These are phyloP conservation scores for Melaleuca alternifolia DNA, from an alignment of 345 rosid genomes.

Conservation along the genomic window DNA sequence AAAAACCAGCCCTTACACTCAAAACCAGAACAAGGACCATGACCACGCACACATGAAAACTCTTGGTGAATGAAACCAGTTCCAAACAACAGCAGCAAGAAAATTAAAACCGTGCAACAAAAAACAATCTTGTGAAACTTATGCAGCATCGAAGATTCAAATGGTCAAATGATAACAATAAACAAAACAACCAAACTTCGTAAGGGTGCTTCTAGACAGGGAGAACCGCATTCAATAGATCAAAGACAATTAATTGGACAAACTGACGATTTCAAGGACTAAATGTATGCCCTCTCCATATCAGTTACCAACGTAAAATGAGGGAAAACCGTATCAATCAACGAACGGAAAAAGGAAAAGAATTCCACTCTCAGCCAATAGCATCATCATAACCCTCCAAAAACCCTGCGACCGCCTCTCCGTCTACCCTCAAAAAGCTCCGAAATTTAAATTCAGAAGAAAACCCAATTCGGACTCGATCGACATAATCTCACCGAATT, in stretches of 20 bases:
- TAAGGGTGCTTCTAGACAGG: background rate
- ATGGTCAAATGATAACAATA: background rate
- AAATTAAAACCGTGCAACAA: background rate
- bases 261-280: background rate
- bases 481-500: background rate
- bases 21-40: background rate
- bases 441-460: background rate
- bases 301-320: background rate
- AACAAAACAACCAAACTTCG: background rate
- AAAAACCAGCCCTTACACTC: background rate
- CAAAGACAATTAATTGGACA: background rate
- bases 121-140: background rate
- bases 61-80: background rate
- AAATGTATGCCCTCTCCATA: background rate
- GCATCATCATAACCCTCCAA: background rate
- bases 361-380: background rate
- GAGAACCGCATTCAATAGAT: background rate
- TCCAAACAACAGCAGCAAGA: background rate
- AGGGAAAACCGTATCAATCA: background rate
- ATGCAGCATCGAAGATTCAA: background rate
- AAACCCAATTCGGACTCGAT: background rate
- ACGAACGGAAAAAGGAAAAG: background rate
- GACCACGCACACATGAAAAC: background rate
- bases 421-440: background rate
- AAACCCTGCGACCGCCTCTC: background rate